Percentiles rank a stretch among this genome's conserved stretches.
Conservation (phyloP, 306 rosid species). For the Corylus americana region DNA sequence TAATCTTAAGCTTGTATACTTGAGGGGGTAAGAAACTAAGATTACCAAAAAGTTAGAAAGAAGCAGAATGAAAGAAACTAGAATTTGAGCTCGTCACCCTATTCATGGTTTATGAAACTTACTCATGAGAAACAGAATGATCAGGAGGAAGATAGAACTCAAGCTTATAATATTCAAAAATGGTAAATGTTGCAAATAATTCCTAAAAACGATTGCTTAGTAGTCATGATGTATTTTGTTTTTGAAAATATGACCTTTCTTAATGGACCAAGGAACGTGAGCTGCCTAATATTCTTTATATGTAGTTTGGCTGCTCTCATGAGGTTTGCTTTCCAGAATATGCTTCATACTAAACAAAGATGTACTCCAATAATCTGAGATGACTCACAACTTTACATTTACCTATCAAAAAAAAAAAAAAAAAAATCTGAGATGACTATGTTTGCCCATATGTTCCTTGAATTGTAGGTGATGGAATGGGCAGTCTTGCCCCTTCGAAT, state of each 20-base stretch:
- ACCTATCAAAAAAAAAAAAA: too few relatives aligned
- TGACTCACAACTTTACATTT: not conserved
- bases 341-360: not conserved
- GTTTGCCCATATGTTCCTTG: not conserved
- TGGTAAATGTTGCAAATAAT: not conserved
- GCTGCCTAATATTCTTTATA: not conserved
- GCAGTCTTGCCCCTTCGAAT: conserved; percentile 37
- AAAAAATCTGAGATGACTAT: not conserved
- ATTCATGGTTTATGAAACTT: conserved; percentile 2
- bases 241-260: not conserved
- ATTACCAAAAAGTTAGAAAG: not conserved
- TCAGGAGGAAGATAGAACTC: not conserved
- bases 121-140: not conserved
- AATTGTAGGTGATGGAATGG: conserved; percentile 52
- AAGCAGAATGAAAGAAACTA: not conserved
- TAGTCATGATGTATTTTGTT: not conserved
- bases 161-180: conserved; percentile 4
- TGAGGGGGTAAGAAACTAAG: not conserved
- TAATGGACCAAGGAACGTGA: not conserved
- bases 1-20: not conserved
- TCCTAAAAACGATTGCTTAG: not conserved
- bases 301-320: not conserved
- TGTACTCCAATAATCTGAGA: conserved; percentile 2
- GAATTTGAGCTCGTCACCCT: not conserved
- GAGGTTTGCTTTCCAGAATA: not conserved